Evolutionary conservation across 2,329 filamentous ascomycete species (phyloP), one percentile per base, ranked within the genome.

Genomic region (Pleomassaria siparia): DNA sequence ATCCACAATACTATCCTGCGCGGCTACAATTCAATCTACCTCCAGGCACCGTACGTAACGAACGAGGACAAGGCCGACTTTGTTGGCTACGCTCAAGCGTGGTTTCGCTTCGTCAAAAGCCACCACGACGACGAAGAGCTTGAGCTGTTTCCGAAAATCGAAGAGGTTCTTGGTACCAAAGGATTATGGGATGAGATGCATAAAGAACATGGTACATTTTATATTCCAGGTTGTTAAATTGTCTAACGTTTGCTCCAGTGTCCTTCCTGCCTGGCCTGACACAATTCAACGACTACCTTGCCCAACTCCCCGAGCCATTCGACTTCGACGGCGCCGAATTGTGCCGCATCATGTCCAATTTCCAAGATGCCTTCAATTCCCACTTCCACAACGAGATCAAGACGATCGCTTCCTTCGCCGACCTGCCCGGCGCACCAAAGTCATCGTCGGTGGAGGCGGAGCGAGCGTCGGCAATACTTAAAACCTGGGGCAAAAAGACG

Each of bases 401-500:
- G 12, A 67, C 62, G 13, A 68, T 70, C 26, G 60, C 60, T 2
- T 50, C 58, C 3, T 56, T 71, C 13, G 69, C 79, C 3, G 56
- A 69, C 2, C 79, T 84, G 53, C 72, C 78, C 1, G 75, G 74
- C 36, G 79, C 79, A 1, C 81, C 81, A 0, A 70, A 67, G 39
- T 65, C 74, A 2, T 70, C 70, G 8, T 72, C 69, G 1, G 76
- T 78, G 0, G 62, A 72, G 13, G 63, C 73, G 5, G 72, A 71
- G 4, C 67, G 67, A 1, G 81, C 82, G 0, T 63, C 72, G 2
- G 61, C 72, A 6, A 75, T 77, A 1, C 84, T 85, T 71, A 81
- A 81, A 71, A 66, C 73, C 2, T 85, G 81, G 81, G 82, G 82
- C 49, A 84, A 84, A 74, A 79, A 74, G 63, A 84, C 81, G 2